Percentiles rank a stretch among this genome's conserved stretches.
phyloP scores from a whole-genome alignment of 805 yeast species.

The Candida sanyiensis region DNA sequence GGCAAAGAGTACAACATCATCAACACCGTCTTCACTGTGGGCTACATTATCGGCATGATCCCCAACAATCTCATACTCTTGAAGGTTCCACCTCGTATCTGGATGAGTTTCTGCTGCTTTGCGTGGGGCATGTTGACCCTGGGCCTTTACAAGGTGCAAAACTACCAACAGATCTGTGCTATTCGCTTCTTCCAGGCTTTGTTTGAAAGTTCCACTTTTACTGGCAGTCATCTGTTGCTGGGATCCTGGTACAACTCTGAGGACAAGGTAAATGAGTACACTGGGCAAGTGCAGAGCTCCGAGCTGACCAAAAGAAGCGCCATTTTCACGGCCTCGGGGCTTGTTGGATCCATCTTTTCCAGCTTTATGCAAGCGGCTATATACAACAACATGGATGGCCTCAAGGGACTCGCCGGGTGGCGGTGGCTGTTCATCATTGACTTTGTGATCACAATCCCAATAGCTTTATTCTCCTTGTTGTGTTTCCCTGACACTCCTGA shows the following conservation, averaged over 20 bases:
- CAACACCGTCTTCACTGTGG: constrained; percentile 53
- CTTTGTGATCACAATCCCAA: constrained; percentile 51
- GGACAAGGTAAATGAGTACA: constrained; percentile 20
- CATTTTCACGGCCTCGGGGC: constrained; percentile 48
- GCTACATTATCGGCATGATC: constrained; percentile 55
- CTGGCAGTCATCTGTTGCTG: constrained; percentile 48
- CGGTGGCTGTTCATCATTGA: constrained; percentile 65
- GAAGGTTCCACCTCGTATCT: constrained; percentile 48
- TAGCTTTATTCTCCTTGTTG: constrained; percentile 49
- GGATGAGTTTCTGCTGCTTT: constrained; percentile 49
- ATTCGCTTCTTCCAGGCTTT: constrained; percentile 56
- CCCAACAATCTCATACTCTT: constrained; percentile 54
- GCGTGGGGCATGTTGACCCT: constrained; percentile 54
- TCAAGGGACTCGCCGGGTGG: constrained; percentile 51
- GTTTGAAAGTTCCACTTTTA: constrained; percentile 53
- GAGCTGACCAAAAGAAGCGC: constrained; percentile 49
- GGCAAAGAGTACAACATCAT: constrained; percentile 47
- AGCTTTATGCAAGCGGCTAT: constrained; percentile 56
- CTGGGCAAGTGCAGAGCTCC: constrained; percentile 24
- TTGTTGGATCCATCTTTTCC: constrained; percentile 49
- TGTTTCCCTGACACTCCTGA: constrained; percentile 57
- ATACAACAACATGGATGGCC: constrained; percentile 34
- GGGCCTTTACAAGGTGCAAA: constrained; percentile 42
- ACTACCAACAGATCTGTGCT: constrained; percentile 45
- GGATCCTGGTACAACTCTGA: constrained; percentile 48